Evolutionary conservation across 73 alveolate species (phyloP).

Genomic region (Blepharisma japonicum): DNA sequence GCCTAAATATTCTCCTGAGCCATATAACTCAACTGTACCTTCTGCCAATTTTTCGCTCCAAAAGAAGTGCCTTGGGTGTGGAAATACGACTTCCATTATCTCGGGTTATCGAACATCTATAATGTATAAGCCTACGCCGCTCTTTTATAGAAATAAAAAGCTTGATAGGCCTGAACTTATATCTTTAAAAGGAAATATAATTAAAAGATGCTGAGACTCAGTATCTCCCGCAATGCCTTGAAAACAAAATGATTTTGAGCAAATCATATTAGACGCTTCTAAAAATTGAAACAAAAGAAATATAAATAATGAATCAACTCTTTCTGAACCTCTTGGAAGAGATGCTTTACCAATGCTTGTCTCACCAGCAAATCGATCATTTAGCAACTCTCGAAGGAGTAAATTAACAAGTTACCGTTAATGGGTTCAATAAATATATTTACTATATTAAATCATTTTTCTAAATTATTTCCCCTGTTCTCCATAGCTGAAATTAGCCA

Average conservation of each 20-base stretch:
- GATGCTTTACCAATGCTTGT: too few species aligned
- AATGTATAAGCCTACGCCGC: slow-evolving; percentile 24
- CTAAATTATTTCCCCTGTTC: too few species aligned
- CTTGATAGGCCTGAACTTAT: neutral
- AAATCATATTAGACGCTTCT: neutral
- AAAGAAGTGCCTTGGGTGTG: slow-evolving; percentile 25
- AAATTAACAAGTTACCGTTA: too few species aligned
- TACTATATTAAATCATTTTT: too few species aligned
- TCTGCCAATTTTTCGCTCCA: neutral
- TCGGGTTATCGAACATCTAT: slow-evolving; percentile 14
- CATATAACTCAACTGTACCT: slow-evolving; percentile 10
- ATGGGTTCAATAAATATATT: too few species aligned
- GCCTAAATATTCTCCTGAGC: neutral
- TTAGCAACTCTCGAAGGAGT: too few species aligned
- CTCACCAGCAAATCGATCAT: too few species aligned
- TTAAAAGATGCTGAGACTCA: slow-evolving; percentile 3
- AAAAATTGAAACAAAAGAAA: neutral
- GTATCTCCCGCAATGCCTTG: neutral
- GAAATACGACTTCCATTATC: neutral
- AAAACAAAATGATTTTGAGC: slow-evolving; percentile 2
- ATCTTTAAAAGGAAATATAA: neutral
- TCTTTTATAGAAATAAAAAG: slow-evolving; percentile 15
- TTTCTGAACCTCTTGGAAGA: too few species aligned
- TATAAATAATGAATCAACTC: neutral
- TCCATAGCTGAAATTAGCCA: too few species aligned